Conservation (phyloP, 768 basidiomycete genomes). For the Favolaschia claudopus region DNA sequence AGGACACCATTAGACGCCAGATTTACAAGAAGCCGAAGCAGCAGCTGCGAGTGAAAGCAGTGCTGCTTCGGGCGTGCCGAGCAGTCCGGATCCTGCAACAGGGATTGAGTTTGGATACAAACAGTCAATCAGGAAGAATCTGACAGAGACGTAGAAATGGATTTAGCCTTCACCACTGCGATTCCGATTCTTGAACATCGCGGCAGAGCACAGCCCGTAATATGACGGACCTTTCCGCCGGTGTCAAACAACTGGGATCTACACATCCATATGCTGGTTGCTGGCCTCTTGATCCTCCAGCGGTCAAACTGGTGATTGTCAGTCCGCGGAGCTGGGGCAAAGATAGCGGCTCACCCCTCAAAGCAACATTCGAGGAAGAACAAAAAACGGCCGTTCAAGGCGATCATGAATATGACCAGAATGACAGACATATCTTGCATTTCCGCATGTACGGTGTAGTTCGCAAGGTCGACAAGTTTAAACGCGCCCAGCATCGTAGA, state of each 20-base stretch:
- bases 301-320: not conserved
- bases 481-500: not conserved
- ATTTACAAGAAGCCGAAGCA: no score
- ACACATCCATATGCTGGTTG: no score
- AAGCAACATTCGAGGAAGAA: not conserved
- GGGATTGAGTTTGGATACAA: slow-evolving; percentile 24
- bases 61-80: slow-evolving; percentile 11
- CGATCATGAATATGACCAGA: slow-evolving; percentile 20
- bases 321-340: slow-evolving; percentile 1
- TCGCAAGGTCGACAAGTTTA: not conserved
- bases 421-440: slow-evolving; percentile 13
- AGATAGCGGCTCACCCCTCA: slow-evolving; percentile 9
- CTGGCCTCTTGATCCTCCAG: no score
- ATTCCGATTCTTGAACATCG: slow-evolving; percentile 1
- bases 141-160: slow-evolving; percentile 6
- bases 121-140: slow-evolving; percentile 18
- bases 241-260: slow-evolving; percentile 14
- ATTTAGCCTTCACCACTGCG: slow-evolving; percentile 6
- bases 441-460: slow-evolving; percentile 1
- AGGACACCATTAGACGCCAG: not conserved
- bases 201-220: not conserved
- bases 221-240: not conserved
- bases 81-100: slow-evolving; percentile 6
- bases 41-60: not conserved
- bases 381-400: slow-evolving; percentile 7